These are phyloP conservation scores for Candida namnaoensis DNA, from an alignment of 805 yeast species.

Conservation along the genomic window DNA sequence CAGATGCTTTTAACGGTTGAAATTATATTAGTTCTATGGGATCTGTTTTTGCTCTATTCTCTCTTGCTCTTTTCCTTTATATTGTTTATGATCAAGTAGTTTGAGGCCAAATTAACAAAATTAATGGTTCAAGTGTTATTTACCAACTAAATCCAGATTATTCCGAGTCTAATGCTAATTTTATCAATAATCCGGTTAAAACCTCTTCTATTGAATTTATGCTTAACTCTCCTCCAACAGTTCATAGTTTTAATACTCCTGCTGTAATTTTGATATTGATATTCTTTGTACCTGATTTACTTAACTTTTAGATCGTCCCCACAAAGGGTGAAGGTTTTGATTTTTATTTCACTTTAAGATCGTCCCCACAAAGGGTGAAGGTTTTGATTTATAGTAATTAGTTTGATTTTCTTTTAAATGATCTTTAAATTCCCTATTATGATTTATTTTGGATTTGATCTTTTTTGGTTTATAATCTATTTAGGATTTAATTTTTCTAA, in stretches of 20 bases:
- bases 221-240: conserved; percentile 11
- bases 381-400: too few relatives aligned
- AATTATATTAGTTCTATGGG: conserved; percentile 12
- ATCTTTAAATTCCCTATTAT: too few relatives aligned
- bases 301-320: too few relatives aligned
- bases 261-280: conserved; percentile 8
- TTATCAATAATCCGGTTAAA: conserved; percentile 9
- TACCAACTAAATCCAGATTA: conserved; percentile 12
- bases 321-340: too few relatives aligned
- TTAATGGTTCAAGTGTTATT: conserved; percentile 7
- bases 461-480: too few relatives aligned
- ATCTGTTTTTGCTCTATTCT: conserved; percentile 12
- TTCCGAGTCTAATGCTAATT: conserved; percentile 12
- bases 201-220: conserved; percentile 13
- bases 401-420: too few relatives aligned
- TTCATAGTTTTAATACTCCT: conserved; percentile 16
- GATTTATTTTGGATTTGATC: too few relatives aligned
- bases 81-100: conserved; percentile 16
- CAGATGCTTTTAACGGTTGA: conserved; percentile 3
- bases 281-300: not conserved
- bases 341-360: too few relatives aligned
- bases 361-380: too few relatives aligned
- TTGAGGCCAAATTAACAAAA: conserved; percentile 14
- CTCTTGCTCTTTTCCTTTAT: conserved; percentile 12
- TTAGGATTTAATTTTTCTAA: too few relatives aligned